Evolutionary conservation across 768 basidiomycete genomes (phyloP).

Genomic region (Xerocomellus chrysenteron): DNA sequence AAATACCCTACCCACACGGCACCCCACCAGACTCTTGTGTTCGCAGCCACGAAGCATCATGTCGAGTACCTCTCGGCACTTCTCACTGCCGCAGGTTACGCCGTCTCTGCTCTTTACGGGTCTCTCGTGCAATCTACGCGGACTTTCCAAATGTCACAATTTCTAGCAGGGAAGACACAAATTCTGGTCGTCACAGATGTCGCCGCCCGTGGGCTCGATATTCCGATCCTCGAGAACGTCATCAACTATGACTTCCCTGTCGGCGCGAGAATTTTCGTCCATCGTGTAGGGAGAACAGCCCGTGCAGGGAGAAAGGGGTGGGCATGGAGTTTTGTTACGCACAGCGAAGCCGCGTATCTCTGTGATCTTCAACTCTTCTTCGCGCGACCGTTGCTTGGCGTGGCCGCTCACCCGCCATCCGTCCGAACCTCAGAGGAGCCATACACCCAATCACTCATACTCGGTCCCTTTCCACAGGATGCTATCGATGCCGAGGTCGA

Average conservation of each 20-base stretch:
- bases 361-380: conserved; percentile 93
- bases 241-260: conserved; percentile 98
- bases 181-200: conserved; percentile 97
- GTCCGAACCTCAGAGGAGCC: conserved; percentile 51
- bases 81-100: conserved; percentile 77
- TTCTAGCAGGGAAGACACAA: conserved; percentile 74
- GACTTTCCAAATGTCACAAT: conserved; percentile 85
- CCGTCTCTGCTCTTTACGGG: conserved; percentile 93
- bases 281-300: conserved; percentile 95
- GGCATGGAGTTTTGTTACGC: conserved; percentile 94
- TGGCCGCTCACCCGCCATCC: conserved; percentile 31
- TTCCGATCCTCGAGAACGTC: conserved; percentile 94
- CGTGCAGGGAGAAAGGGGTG: conserved; percentile 92
- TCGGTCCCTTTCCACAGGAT: conserved; percentile 82
- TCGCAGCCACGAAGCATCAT: conserved; percentile 97
- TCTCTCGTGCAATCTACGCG: conserved; percentile 92
- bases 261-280: conserved; percentile 89
- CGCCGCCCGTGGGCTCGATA: conserved; percentile 97
- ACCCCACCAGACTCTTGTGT: conserved; percentile 91
- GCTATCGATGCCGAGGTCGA: conserved; percentile 82
- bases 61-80: conserved; percentile 90
- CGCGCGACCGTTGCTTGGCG: conserved; percentile 66
- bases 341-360: conserved; percentile 83
- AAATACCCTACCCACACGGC: conserved; percentile 51
- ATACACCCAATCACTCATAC: conserved; percentile 70